Conservation (phyloP, 2,329 filamentous ascomycete genomes). For the Bretziella fagacearum region DNA sequence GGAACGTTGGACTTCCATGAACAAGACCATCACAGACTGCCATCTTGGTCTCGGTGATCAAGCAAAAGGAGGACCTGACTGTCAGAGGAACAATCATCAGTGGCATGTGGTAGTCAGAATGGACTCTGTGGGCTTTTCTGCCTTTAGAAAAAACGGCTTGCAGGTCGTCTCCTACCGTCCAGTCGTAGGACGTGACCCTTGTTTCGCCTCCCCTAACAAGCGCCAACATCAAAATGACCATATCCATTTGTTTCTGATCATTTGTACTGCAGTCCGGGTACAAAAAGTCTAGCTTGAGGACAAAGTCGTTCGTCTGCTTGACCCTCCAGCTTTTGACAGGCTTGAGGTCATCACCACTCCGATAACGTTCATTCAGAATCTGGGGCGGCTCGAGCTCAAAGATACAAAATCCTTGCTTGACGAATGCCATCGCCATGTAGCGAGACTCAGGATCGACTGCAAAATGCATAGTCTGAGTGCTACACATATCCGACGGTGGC, state of each 20-base stretch:
- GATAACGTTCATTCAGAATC: constrained; percentile 29
- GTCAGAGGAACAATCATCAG: constrained; percentile 55
- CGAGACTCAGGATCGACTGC: constrained; percentile 62
- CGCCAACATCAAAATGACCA: constrained; percentile 61
- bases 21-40: constrained; percentile 39
- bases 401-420: constrained; percentile 53
- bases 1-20: constrained; percentile 32
- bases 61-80: constrained; percentile 52
- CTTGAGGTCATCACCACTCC: constrained; percentile 28
- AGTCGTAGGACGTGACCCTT: constrained; percentile 42
- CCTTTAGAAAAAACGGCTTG: constrained; percentile 31
- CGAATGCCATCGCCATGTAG: constrained; percentile 51
- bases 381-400: constrained; percentile 36
- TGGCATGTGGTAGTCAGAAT: constrained; percentile 35
- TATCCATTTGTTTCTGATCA: constrained; percentile 47
- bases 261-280: constrained; percentile 33
- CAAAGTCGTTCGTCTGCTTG: constrained; percentile 46
- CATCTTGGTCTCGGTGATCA: constrained; percentile 45
- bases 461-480: constrained; percentile 29
- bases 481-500: background rate
- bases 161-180: constrained; percentile 37
- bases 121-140: background rate
- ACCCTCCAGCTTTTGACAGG: constrained; percentile 37
- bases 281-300: constrained; percentile 77
- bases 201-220: constrained; percentile 32